Evolutionary conservation across 352 stramenopile genomes (phyloP).

Genomic region (Phytophthora constricta): DNA sequence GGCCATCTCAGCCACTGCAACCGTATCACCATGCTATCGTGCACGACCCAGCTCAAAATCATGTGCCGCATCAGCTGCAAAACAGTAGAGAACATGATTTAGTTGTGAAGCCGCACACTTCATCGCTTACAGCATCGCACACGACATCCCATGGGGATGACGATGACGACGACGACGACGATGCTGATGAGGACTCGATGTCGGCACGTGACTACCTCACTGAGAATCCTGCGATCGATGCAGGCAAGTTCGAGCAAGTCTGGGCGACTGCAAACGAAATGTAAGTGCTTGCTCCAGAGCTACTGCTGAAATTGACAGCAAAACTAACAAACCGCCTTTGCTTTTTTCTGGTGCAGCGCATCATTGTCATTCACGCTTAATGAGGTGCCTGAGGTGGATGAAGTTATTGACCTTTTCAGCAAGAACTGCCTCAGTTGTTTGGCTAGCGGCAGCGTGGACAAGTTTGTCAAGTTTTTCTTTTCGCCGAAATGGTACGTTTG

Average conservation of each 20-base stretch:
- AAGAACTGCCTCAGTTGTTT: constrained; percentile 80
- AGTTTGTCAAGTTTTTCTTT: constrained; percentile 91
- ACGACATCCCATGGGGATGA: constrained; percentile 44
- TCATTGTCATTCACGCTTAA: constrained; percentile 55
- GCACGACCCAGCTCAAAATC: constrained; percentile 21
- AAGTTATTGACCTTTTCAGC: constrained; percentile 78
- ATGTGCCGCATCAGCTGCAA: constrained; percentile 22
- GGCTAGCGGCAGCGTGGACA: constrained; percentile 74
- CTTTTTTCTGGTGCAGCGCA: constrained; percentile 42
- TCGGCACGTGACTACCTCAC: constrained; percentile 73
- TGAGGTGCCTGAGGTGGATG: constrained; percentile 72
- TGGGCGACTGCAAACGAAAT: constrained; percentile 75
- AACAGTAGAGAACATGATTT: constrained; percentile 33
- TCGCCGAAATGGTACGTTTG: constrained; percentile 75
- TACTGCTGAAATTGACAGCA: too few species aligned
- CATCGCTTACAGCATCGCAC: constrained; percentile 31
- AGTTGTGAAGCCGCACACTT: constrained; percentile 21
- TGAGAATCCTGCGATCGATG: constrained; percentile 66
- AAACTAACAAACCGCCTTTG: constrained; percentile 12
- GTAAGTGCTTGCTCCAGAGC: too few species aligned
- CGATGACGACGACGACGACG: constrained; percentile 40
- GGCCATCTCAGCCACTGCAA: constrained; percentile 17
- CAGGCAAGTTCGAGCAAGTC: constrained; percentile 81
- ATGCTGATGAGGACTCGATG: constrained; percentile 62
- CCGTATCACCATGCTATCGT: constrained; percentile 26